phyloP scores from a whole-genome alignment of 2,329 filamentous ascomycete species.

The Xylariaceae sp. region DNA sequence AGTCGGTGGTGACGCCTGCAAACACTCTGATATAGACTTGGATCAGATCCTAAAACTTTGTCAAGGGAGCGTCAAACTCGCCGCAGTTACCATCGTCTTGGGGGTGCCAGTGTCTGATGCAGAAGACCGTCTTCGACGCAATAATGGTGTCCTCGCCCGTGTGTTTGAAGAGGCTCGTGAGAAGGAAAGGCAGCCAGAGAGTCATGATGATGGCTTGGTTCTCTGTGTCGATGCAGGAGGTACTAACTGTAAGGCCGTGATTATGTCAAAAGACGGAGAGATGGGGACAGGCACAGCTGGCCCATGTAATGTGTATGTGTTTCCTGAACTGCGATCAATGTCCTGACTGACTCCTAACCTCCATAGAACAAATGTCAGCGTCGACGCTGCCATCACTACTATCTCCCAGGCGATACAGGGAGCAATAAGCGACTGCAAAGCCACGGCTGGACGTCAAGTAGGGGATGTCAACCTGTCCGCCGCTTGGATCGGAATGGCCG shows the following conservation, averaged over 20 bases:
- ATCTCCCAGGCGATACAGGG: constrained; percentile 8
- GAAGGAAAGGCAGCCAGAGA: neutral
- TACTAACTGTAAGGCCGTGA: constrained; percentile 13
- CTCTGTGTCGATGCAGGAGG: constrained; percentile 15
- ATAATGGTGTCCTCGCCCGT: constrained; percentile 7
- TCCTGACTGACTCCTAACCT: neutral
- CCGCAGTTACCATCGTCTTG: constrained; percentile 5
- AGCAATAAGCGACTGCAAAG: constrained; percentile 2
- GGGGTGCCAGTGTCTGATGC: constrained; percentile 6
- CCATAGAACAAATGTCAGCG: constrained; percentile 5
- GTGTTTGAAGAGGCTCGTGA: constrained; percentile 8
- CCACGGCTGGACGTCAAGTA: neutral
- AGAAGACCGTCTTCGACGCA: constrained; percentile 5
- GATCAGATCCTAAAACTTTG: constrained; percentile 7
- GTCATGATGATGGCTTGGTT: neutral
- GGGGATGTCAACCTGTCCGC: constrained; percentile 1
- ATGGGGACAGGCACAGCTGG: constrained; percentile 7
- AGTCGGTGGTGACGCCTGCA: constrained; percentile 3
- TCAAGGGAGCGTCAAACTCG: constrained; percentile 11
- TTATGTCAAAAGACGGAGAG: constrained; percentile 13
- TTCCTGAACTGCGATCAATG: neutral
- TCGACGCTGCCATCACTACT: constrained; percentile 3
- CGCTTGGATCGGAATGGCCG: constrained; percentile 14
- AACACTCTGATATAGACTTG: constrained; percentile 7
- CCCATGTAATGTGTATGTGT: constrained; percentile 12